phyloP scores from a whole-genome alignment of 768 basidiomycete genomes.

The Mycena rosella region DNA sequence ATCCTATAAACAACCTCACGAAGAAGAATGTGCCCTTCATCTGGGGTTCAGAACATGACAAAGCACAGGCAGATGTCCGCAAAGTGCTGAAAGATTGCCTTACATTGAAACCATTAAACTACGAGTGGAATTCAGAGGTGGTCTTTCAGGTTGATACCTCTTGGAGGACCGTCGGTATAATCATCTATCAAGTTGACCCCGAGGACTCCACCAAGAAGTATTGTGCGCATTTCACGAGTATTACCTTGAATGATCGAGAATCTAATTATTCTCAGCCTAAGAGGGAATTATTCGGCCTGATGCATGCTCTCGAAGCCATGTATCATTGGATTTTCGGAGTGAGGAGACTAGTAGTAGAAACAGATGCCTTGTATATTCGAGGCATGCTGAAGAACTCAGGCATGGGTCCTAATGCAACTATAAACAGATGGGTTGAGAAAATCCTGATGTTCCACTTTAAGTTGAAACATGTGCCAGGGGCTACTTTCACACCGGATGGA shows the following conservation, averaged over 20 bases:
- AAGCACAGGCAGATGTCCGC: too few relatives aligned
- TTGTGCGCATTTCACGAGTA: background rate
- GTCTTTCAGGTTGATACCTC: constrained; percentile 6
- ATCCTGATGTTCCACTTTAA: constrained; percentile 46
- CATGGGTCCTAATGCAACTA: constrained; percentile 40
- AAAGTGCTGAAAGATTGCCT: too few relatives aligned
- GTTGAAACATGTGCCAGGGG: too few relatives aligned
- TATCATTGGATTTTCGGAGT: constrained; percentile 31
- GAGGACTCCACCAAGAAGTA: background rate
- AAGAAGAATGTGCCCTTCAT: too few relatives aligned
- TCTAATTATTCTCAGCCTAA: constrained; percentile 39
- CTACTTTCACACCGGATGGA: constrained; percentile 29
- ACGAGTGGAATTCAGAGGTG: background rate
- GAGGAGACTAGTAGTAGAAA: constrained; percentile 37
- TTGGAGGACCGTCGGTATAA: background rate
- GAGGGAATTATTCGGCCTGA: constrained; percentile 38
- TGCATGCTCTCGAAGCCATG: constrained; percentile 1
- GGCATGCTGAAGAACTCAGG: constrained; percentile 37
- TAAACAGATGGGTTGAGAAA: constrained; percentile 46
- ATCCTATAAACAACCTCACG: too few relatives aligned
- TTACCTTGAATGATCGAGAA: constrained; percentile 6
- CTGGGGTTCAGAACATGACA: too few relatives aligned
- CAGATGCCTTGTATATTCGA: too few relatives aligned
- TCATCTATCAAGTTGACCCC: constrained; percentile 41
- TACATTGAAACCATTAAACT: too few relatives aligned